Conservation (phyloP, 2,329 filamentous ascomycete species). For the Shiraia sp. region DNA sequence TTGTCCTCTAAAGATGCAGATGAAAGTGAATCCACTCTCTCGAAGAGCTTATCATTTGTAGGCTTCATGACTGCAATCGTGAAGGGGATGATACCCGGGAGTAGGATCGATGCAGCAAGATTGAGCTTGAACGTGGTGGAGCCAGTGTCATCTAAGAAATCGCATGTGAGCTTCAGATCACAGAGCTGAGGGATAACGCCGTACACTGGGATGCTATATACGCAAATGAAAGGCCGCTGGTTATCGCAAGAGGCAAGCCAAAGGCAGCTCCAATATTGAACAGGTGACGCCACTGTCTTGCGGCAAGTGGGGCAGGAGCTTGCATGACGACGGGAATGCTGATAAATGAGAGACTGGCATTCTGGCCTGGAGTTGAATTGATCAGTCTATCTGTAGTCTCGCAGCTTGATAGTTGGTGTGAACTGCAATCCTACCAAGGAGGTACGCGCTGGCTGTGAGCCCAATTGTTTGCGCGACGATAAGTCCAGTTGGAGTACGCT, state of each 20-base stretch:
- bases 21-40: slow-evolving; percentile 49
- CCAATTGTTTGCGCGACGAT: slow-evolving; percentile 56
- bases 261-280: slow-evolving; percentile 47
- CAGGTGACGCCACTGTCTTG: slow-evolving; percentile 58
- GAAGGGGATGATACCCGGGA: slow-evolving; percentile 57
- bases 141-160: slow-evolving; percentile 29
- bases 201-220: slow-evolving; percentile 53
- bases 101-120: slow-evolving; percentile 51
- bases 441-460: slow-evolving; percentile 55
- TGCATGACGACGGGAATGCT: slow-evolving; percentile 59
- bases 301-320: slow-evolving; percentile 59
- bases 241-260: slow-evolving; percentile 47
- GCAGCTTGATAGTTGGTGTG: background rate
- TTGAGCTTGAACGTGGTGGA: slow-evolving; percentile 50
- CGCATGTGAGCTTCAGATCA: slow-evolving; percentile 5
- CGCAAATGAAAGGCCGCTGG: slow-evolving; percentile 49
- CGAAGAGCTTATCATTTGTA: slow-evolving; percentile 55
- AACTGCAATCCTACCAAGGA: slow-evolving; percentile 42
- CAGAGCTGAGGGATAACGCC: background rate
- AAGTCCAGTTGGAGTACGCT: slow-evolving; percentile 39
- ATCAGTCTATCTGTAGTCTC: background rate
- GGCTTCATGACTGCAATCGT: slow-evolving; percentile 52
- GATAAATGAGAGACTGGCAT: slow-evolving; percentile 46
- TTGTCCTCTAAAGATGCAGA: slow-evolving; percentile 44
- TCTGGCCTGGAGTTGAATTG: slow-evolving; percentile 32